Conservation (phyloP, 345 rosid species). For the Salix caprea region DNA sequence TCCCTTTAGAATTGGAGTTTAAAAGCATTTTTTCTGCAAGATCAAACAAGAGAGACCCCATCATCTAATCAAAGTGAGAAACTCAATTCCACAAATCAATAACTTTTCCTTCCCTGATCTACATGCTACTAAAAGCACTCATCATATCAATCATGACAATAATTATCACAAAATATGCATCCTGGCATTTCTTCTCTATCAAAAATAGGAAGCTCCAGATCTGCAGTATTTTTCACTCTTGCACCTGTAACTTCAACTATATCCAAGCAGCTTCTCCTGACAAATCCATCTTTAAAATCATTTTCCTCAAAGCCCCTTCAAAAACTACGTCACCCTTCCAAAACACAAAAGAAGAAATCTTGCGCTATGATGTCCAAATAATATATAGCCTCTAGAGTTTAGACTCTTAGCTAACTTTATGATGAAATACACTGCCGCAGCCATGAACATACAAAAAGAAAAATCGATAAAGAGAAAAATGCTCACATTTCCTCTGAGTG, state of each 20-base stretch:
- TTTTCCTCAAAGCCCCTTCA: neutral
- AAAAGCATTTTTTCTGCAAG: neutral
- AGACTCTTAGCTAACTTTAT: neutral
- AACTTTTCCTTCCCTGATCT: neutral
- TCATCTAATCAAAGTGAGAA: neutral
- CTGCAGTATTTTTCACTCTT: neutral
- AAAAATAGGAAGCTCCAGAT: neutral
- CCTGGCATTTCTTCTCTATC: neutral
- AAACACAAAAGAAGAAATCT: neutral
- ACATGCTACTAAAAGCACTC: neutral
- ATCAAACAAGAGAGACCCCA: neutral
- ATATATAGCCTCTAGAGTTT: neutral
- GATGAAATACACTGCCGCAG: neutral
- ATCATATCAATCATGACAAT: neutral
- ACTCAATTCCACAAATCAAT: neutral
- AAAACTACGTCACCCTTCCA: neutral
- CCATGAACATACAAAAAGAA: neutral
- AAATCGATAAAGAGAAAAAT: neutral
- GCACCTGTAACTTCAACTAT: neutral
- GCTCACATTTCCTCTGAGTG: slow-evolving; percentile 86
- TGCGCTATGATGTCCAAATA: neutral
- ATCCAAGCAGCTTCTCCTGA: neutral
- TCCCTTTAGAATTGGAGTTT: neutral
- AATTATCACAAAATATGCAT: neutral
- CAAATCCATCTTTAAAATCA: neutral